Evolutionary conservation across 2,329 filamentous ascomycete genomes (phyloP).

Genomic region (Orbilia oligospora): DNA sequence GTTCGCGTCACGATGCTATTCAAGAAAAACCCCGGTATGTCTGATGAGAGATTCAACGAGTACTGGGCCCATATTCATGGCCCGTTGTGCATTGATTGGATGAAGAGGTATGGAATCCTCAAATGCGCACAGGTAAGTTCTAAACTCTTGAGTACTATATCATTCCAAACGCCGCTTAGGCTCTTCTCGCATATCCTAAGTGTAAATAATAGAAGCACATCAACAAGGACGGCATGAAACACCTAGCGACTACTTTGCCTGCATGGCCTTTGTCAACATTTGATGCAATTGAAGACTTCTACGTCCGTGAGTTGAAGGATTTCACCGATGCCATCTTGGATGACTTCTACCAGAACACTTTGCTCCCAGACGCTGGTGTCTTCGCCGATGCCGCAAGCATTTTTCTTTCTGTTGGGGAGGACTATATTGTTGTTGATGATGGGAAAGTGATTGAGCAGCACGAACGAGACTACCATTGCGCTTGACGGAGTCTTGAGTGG

Average conservation of each 20-base stretch:
- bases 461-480: conserved; percentile 15
- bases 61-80: conserved; percentile 62
- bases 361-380: conserved; percentile 27
- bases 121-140: conserved; percentile 69
- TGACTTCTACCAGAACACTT: conserved; percentile 18
- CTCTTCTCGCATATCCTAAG: too few species aligned
- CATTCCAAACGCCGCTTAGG: too few species aligned
- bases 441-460: conserved; percentile 17
- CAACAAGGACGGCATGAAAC: conserved; percentile 5
- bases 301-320: conserved; percentile 32
- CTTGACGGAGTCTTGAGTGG: neutral
- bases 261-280: neutral
- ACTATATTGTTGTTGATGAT: conserved; percentile 31
- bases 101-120: conserved; percentile 60
- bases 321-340: conserved; percentile 28
- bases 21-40: conserved; percentile 60
- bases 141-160: too few species aligned
- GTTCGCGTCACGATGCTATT: conserved; percentile 61
- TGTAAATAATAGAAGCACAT: conserved; percentile 14
- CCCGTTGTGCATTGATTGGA: conserved; percentile 61
- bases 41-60: conserved; percentile 61
- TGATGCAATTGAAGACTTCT: conserved; percentile 41
- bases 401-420: conserved; percentile 31
- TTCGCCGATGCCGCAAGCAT: conserved; percentile 24
- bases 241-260: neutral